Evolutionary conservation across 352 stramenopile species (phyloP).

Genomic region (Phytophthora europaea): DNA sequence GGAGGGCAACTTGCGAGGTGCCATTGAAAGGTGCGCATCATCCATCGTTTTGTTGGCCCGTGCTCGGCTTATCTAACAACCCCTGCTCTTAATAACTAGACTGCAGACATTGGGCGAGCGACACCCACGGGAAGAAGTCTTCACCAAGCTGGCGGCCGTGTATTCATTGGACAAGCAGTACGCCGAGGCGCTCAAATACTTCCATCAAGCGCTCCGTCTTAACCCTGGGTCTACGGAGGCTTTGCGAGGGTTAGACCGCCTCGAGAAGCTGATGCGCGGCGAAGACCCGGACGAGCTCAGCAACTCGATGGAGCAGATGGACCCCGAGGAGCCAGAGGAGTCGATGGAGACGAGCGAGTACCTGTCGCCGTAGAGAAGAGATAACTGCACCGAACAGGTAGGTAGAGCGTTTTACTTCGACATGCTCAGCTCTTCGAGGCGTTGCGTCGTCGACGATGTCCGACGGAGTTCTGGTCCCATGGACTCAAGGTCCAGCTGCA

Average conservation of each 20-base stretch:
- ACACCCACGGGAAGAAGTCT: conserved; percentile 67
- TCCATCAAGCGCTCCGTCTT: conserved; percentile 72
- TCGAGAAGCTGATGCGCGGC: conserved; percentile 85
- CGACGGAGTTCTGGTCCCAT: conserved; percentile 6
- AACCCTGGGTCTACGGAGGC: conserved; percentile 66
- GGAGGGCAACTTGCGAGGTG: conserved; percentile 58
- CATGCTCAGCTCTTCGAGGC: conserved; percentile 7
- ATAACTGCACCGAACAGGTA: neutral
- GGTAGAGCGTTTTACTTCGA: conserved; percentile 12
- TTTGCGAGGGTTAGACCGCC: conserved; percentile 64
- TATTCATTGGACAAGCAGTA: conserved; percentile 81
- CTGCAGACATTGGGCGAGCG: conserved; percentile 63
- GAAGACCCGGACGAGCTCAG: conserved; percentile 79
- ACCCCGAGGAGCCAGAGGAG: conserved; percentile 61
- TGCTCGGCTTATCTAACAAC: conserved; percentile 9
- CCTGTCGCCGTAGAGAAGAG: conserved; percentile 34
- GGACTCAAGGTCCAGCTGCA: neutral
- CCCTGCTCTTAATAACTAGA: conserved; percentile 13
- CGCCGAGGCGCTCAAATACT: conserved; percentile 71
- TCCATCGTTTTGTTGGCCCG: neutral
- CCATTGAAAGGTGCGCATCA: conserved; percentile 67
- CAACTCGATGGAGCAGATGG: conserved; percentile 71
- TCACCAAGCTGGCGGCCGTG: conserved; percentile 80
- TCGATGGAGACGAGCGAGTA: conserved; percentile 69
- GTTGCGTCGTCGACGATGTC: conserved; percentile 14